A percentile compares a stretch with the other conserved stretches of the same genome.
Evolutionary conservation across 2,329 filamentous ascomycete genomes (phyloP).

Genomic region (Juglanconis sp.): DNA sequence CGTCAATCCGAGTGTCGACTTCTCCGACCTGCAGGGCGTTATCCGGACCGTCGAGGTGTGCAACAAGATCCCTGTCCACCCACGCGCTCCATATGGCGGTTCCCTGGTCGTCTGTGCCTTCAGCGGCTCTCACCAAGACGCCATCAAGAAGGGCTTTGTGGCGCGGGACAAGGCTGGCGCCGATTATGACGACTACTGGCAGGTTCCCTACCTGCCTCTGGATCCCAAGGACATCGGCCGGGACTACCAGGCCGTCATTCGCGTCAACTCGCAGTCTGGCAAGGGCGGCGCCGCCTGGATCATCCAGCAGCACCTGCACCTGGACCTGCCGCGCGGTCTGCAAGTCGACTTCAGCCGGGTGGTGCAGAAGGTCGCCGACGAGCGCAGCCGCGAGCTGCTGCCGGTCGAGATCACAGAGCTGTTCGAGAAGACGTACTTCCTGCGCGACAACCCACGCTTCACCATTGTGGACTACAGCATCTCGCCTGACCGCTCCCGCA

Average conservation of each 20-base stretch:
- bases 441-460: conserved; percentile 81
- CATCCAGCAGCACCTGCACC: conserved; percentile 80
- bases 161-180: conserved; percentile 59
- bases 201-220: conserved; percentile 86
- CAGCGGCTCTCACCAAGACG: conserved; percentile 89
- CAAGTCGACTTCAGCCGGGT: conserved; percentile 88
- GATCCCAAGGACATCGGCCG: conserved; percentile 91
- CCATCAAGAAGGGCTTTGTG: conserved; percentile 90
- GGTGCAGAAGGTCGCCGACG: conserved; percentile 79
- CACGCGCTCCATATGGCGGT: conserved; percentile 85
- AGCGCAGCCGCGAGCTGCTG: conserved; percentile 77
- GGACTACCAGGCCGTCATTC: conserved; percentile 96
- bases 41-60: conserved; percentile 88
- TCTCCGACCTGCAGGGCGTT: conserved; percentile 80
- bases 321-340: conserved; percentile 88
- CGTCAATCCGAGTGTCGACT: conserved; percentile 79
- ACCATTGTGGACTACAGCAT: conserved; percentile 89
- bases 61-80: conserved; percentile 93
- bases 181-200: conserved; percentile 67
- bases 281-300: conserved; percentile 96
- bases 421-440: conserved; percentile 86
- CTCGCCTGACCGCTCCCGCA: conserved; percentile 73
- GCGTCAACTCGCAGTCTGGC: conserved; percentile 93
- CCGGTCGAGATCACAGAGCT: conserved; percentile 79
- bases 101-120: conserved; percentile 91